Base-by-base conservation (phyloP, 1,284 basidiomycete genomes). In the Cryptococcus jaspeensis region DNA sequence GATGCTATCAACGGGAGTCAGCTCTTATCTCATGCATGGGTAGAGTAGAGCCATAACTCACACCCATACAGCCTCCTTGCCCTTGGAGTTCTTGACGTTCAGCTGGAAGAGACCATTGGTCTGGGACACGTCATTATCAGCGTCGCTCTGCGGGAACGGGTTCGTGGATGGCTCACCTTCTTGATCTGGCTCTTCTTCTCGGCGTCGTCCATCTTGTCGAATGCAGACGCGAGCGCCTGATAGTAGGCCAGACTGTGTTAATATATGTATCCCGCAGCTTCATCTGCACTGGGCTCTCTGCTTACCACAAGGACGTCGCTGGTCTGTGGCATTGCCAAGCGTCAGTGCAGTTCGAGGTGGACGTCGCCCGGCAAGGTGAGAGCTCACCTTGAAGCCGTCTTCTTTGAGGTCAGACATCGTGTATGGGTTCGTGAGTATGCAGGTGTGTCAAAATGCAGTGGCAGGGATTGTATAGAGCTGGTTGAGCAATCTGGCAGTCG, bases 61-160 rank as follows among this genome's bases (percentile, higher is more conserved):
- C 72, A 72, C 68, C 90, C 90, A 94, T 46, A 82, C 82, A 47
- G 82, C 89, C 71, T 88, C 87, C 76, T 90, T 83, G 66, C 88
- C 89, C 37, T 82, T 82, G 18, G 77, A 80, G 74, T 93, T 92
- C 78, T 88, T 87, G 68, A 96, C 84, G 62, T 86, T 85, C 61
- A 97, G 81, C 80, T 95, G 89, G 76, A 97, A 95, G 76, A 94
- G 84, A 64, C 90, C 91, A 74, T 92, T 93, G 60, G 89, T 91
- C 92, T 95, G 64, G 2, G 28, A 22, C 3, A 36, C n/a, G 45
- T 28, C 16, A 22, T 8, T 28, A 32, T 47, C 20, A 44, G 22
- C n/a, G 28, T 28, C 28, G 28, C 41, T 32, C 45, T 9, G 4
- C 28, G 28, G 28, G 12, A 22, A 25, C 8, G 8, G 23, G 32